Percentiles rank a stretch among this genome's conserved stretches.
Conservation (phyloP, 768 basidiomycete species). For the Fomitopsis serialis region DNA sequence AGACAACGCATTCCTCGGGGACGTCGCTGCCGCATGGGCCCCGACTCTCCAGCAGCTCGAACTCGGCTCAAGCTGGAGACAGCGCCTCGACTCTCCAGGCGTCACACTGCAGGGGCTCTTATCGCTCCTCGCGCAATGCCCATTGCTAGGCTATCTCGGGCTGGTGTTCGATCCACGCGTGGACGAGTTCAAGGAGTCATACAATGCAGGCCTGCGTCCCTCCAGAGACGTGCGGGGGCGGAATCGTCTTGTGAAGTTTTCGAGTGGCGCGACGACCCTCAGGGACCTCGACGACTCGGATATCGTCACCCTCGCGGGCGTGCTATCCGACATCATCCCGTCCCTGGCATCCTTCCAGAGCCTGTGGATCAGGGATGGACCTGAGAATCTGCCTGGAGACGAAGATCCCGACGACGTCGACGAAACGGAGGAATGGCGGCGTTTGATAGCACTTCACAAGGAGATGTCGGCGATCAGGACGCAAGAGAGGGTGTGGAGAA, state of each 20-base stretch:
- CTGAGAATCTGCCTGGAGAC: not conserved
- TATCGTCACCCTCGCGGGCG: conserved; percentile 3
- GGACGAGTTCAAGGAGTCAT: conserved; percentile 3
- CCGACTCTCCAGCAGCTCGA: conserved; percentile 3
- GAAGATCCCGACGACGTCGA: not conserved
- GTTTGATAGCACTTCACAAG: not conserved
- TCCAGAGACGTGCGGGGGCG: conserved; percentile 1
- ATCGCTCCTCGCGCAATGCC: conserved; percentile 9
- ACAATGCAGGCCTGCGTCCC: conserved; percentile 3
- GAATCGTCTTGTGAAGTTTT: not conserved
- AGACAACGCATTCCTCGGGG: conserved; percentile 9
- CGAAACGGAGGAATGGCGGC: not conserved
- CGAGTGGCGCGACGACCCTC: conserved; percentile 1
- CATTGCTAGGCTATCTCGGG: conserved; percentile 1
- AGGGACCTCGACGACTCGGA: not conserved
- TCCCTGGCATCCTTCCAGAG: not conserved
- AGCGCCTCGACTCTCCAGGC: not conserved
- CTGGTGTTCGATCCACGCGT: conserved; percentile 7
- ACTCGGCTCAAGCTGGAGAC: conserved; percentile 5
- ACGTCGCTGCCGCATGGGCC: conserved; percentile 8
- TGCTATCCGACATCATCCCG: conserved; percentile 11
- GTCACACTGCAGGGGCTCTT: conserved; percentile 10
- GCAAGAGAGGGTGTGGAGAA: conserved; percentile 8
- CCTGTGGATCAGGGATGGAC: not conserved
- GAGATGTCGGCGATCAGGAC: conserved; percentile 7